Base-by-base conservation (phyloP, 192 early-diverging fungal genomes). In the Oehlia diaphana region DNA sequence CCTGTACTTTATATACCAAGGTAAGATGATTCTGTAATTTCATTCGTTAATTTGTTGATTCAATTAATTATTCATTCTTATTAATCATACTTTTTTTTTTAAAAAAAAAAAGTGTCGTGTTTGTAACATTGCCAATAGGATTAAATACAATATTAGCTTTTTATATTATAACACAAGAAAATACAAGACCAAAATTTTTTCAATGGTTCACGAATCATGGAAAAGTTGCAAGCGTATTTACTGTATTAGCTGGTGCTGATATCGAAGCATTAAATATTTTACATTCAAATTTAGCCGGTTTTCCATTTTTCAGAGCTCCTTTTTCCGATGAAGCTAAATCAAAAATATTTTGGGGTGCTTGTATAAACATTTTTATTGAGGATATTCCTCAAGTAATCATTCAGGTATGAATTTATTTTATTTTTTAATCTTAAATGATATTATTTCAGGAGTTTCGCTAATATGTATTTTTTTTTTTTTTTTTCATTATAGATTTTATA, bases 331-430 rank as follows among this genome's bases (percentile, higher is more conserved):
- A 9, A 3, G 75, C 75, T 14, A 21, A 44, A 28, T 19, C 47
- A 26, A 33, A 42, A 23, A 66, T 77, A 9, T 77, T 77, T 66
- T 77, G 75, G 75, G 21, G 63, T 63, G 50, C 37, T 26, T 58
- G 14, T n/a, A 5, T 77, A 28, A 65, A 65, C 31, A 42, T 77
- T 35, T 77, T 77, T 23, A 65, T 37, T 65, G 75, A 77, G 26
- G 75, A 77, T 77, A 5, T 77, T 65, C 75, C 75, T 49, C 75
- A 65, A 64, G 47, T 77, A 21, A 33, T 65, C 9, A 50, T 77
- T 66, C 75, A 77, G 63, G 75, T 77, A 77, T 26, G 16, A 19
- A 75, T 62, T 26, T 62, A 31, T 23, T 53, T n/a, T 13, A 31
- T 31, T 31, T 31, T 21, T n/a, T 4, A 14, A 71, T 31, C 12